Percentiles rank a stretch among this genome's conserved stretches.
Evolutionary conservation across 192 early-diverging fungal genomes (phyloP).

Genomic region (Coemansia biformis): DNA sequence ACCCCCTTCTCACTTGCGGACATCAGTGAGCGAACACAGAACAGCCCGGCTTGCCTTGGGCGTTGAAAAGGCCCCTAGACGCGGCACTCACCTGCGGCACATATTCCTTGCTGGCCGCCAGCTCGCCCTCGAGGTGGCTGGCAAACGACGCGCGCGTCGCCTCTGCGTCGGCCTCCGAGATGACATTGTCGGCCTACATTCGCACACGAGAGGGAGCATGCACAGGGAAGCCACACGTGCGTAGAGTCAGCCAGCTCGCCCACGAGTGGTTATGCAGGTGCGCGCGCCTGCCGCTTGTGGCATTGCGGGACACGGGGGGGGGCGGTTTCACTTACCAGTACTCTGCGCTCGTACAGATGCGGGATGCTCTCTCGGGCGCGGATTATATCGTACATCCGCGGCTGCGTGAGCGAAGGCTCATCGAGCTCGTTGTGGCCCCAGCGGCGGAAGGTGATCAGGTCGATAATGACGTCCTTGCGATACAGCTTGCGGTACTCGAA

Average conservation of each 20-base stretch:
- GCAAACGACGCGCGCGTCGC: conserved; percentile 19
- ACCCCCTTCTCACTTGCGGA: too few species aligned
- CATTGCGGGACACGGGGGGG: too few species aligned
- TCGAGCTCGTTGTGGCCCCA: conserved; percentile 99
- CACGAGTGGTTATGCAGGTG: too few species aligned
- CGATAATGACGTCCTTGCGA: conserved; percentile 91
- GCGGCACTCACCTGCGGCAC: conserved; percentile 32
- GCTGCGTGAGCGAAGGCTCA: conserved; percentile 96
- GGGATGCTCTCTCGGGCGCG: conserved; percentile 78
- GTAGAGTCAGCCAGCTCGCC: too few species aligned
- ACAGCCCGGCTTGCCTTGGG: too few species aligned
- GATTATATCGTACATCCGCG: conserved; percentile 94
- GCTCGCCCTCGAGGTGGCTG: conserved; percentile 37
- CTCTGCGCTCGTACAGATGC: conserved; percentile 74
- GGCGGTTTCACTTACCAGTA: too few species aligned
- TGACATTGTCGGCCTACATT: conserved; percentile 17
- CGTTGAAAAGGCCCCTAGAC: too few species aligned
- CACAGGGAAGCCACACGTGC: too few species aligned
- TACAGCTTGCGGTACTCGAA: conserved; percentile 91
- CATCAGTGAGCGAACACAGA: too few species aligned
- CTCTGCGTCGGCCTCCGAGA: conserved; percentile 25
- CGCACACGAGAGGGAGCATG: too few species aligned
- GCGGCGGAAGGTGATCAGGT: conserved; percentile 90
- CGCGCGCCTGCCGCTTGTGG: too few species aligned
- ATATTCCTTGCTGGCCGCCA: conserved; percentile 35